These are phyloP conservation scores for Cryomyces minteri DNA, from an alignment of 495 filamentous ascomycete species.

Conservation along the genomic window DNA sequence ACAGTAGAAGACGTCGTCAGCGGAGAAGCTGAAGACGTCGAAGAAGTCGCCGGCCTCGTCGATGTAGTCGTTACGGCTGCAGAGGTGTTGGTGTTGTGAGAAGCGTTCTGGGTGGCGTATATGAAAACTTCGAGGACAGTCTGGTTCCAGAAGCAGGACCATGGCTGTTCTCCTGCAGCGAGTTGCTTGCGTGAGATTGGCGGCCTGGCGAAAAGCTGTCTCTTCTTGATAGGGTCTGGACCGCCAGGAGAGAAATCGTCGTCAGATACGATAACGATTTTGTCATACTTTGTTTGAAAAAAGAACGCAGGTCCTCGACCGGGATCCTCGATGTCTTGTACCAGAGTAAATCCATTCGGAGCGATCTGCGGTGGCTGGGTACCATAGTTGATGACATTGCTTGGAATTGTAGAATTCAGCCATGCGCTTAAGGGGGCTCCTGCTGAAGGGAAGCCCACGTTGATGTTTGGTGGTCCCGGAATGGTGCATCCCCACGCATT, in stretches of 20 bases:
- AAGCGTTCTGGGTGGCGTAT: constrained; percentile 41
- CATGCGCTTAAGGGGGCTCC: too few species aligned
- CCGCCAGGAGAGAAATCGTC: constrained; percentile 18
- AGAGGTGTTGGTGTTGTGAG: constrained; percentile 26
- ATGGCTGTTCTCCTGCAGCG: constrained; percentile 42
- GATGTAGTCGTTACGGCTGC: neutral
- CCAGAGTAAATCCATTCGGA: constrained; percentile 34
- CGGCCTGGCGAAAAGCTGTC: neutral
- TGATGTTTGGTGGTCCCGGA: constrained; percentile 2
- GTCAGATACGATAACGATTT: constrained; percentile 57
- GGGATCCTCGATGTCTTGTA: constrained; percentile 43
- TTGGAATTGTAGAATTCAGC: too few species aligned
- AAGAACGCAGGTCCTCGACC: constrained; percentile 56
- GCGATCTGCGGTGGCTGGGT: constrained; percentile 47
- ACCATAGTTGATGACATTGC: constrained; percentile 32
- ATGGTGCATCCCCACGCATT: constrained; percentile 53
- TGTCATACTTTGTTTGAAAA: constrained; percentile 54
- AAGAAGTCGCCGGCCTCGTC: neutral
- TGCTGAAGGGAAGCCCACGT: too few species aligned
- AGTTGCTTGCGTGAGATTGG: too few species aligned
- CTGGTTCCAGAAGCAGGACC: constrained; percentile 79
- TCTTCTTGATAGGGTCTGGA: neutral
- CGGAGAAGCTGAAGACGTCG: constrained; percentile 1
- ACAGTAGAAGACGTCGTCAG: neutral
- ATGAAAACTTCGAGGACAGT: constrained; percentile 70